Evolutionary conservation across 257 asterid species (phyloP).

Genomic region (Jaltomata sinuosa): DNA sequence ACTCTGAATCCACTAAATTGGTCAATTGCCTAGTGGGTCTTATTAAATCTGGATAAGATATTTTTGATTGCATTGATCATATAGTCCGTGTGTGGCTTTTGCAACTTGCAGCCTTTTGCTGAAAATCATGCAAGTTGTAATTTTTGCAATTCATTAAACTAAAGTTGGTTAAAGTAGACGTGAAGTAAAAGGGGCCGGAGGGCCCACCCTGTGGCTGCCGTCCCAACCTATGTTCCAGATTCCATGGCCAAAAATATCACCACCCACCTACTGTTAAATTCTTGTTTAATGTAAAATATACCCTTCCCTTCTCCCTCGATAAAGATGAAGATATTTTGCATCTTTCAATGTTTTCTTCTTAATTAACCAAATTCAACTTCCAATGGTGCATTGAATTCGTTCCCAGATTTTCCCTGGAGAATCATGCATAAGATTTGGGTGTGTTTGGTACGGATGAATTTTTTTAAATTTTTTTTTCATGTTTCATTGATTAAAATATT

Average conservation of each 20-base stretch:
- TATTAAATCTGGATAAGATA: background rate
- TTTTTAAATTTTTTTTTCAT: background rate
- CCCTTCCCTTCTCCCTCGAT: too few relatives aligned
- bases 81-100: background rate
- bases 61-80: background rate
- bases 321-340: background rate
- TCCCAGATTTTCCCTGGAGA: background rate
- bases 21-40: background rate
- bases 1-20: background rate
- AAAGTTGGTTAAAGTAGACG: background rate
- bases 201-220: background rate
- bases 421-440: background rate
- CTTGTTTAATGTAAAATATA: too few relatives aligned
- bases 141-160: background rate
- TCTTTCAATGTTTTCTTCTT: background rate
- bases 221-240: background rate
- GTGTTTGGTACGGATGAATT: background rate
- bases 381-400: background rate
- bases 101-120: background rate
- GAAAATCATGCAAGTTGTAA: background rate
- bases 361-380: background rate
- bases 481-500: background rate
- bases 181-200: background rate
- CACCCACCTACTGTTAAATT: background rate
- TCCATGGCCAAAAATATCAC: background rate